Percentiles rank a stretch among this genome's conserved stretches.
Conservation (phyloP, 495 filamentous ascomycete genomes). For the Hypoxylon lienhwacheense region DNA sequence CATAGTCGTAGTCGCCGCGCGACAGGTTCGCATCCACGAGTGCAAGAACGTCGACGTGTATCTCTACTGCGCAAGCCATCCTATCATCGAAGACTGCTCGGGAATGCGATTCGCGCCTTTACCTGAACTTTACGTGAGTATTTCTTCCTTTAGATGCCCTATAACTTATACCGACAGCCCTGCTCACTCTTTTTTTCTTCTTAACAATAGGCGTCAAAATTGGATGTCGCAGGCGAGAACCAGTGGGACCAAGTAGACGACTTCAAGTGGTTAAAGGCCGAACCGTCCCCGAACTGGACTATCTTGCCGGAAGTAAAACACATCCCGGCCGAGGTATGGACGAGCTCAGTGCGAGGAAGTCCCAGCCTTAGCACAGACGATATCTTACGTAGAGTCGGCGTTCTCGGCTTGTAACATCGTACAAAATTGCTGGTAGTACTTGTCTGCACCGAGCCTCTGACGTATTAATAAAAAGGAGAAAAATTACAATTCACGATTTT, state of each 20-base stretch:
- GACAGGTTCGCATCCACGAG: conserved; percentile 90
- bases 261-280: conserved; percentile 92
- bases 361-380: conserved; percentile 65
- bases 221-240: conserved; percentile 50
- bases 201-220: conserved; percentile 40
- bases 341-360: conserved; percentile 65
- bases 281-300: conserved; percentile 87
- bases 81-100: conserved; percentile 90
- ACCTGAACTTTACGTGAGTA: conserved; percentile 66
- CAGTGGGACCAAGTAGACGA: conserved; percentile 90
- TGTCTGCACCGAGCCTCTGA: neutral
- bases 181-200: too few relatives aligned
- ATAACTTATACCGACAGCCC: too few relatives aligned
- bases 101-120: conserved; percentile 77
- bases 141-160: neutral
- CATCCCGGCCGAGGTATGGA: conserved; percentile 68
- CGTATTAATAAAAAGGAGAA: too few relatives aligned
- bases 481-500: too few relatives aligned
- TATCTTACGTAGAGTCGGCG: conserved; percentile 63
- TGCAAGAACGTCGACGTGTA: conserved; percentile 80
- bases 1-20: conserved; percentile 71
- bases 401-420: conserved; percentile 30
- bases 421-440: neutral
- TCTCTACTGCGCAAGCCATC: conserved; percentile 75
- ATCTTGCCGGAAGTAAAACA: conserved; percentile 63